Evolutionary conservation across 2,329 filamentous ascomycete genomes (phyloP).

Genomic region (Sphaerulina vaccinii): DNA sequence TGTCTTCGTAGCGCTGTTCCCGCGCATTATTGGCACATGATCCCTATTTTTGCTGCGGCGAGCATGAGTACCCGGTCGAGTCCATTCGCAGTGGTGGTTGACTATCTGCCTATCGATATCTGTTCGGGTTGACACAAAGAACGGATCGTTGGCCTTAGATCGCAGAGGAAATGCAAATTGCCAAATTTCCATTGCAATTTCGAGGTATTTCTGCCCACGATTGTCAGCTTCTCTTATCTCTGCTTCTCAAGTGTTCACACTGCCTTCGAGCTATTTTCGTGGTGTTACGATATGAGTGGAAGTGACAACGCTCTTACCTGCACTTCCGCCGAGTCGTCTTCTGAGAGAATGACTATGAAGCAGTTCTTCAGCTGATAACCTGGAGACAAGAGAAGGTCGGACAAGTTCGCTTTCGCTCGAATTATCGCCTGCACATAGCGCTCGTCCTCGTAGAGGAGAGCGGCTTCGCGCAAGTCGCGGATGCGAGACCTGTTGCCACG

Average conservation of each 20-base stretch:
- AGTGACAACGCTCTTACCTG: background rate
- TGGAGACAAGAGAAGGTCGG: background rate
- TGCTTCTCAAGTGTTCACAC: no score
- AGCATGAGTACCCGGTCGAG: no score
- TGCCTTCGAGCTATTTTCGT: no score
- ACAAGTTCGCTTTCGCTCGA: background rate
- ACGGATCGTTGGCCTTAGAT: background rate
- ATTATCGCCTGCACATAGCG: background rate
- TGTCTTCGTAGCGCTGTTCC: no score
- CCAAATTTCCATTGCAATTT: background rate
- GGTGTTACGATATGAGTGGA: no score
- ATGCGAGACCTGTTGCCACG: no score
- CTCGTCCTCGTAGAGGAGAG: no score
- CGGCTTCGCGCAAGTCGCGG: no score
- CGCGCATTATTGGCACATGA: no score
- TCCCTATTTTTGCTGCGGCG: no score
- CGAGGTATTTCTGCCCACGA: background rate
- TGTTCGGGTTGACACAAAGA: background rate
- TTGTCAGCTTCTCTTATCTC: no score
- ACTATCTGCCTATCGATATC: background rate
- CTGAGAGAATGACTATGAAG: background rate
- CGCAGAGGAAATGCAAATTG: background rate
- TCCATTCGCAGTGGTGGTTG: no score
- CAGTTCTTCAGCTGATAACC: background rate
- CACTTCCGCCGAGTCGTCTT: background rate